Percentiles rank a stretch among this genome's conserved stretches.
phyloP scores from a whole-genome alignment of 768 basidiomycete genomes.

The Lactarius sp. region DNA sequence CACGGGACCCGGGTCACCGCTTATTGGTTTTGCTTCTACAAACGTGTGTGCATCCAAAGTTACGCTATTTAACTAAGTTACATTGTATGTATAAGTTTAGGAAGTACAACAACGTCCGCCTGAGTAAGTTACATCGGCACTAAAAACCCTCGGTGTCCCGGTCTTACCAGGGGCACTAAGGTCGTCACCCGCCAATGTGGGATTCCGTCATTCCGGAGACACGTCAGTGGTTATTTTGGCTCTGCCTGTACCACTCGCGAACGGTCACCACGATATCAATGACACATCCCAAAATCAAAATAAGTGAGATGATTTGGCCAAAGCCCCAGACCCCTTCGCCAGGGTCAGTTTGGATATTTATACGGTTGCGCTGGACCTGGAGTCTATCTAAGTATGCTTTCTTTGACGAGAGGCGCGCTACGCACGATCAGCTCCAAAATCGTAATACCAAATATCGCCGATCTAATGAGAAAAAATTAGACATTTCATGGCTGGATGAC shows the following conservation, averaged over 20 bases:
- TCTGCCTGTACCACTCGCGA: background rate
- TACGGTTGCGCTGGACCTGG: conserved; percentile 9
- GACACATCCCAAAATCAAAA: conserved; percentile 1
- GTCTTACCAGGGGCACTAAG: too few relatives aligned
- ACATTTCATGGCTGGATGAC: background rate
- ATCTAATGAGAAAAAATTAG: background rate
- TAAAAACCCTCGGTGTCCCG: too few relatives aligned
- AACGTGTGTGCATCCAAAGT: too few relatives aligned
- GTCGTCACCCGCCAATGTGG: too few relatives aligned
- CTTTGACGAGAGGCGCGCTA: background rate
- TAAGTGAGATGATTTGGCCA: conserved; percentile 11
- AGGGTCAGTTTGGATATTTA: background rate
- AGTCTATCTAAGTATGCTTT: background rate
- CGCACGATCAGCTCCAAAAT: conserved; percentile 15
- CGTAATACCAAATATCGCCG: conserved; percentile 4
- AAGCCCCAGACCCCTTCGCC: conserved; percentile 14
- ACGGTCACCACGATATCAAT: background rate
- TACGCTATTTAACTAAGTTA: too few relatives aligned
- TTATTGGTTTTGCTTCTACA: background rate
- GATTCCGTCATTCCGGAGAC: too few relatives aligned
- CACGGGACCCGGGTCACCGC: background rate
- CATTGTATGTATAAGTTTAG: too few relatives aligned
- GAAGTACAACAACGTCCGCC: too few relatives aligned
- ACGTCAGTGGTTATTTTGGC: background rate
- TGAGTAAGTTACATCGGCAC: too few relatives aligned